Conservation (phyloP, 805 yeast genomes). For the Yamadazyma sp. region DNA sequence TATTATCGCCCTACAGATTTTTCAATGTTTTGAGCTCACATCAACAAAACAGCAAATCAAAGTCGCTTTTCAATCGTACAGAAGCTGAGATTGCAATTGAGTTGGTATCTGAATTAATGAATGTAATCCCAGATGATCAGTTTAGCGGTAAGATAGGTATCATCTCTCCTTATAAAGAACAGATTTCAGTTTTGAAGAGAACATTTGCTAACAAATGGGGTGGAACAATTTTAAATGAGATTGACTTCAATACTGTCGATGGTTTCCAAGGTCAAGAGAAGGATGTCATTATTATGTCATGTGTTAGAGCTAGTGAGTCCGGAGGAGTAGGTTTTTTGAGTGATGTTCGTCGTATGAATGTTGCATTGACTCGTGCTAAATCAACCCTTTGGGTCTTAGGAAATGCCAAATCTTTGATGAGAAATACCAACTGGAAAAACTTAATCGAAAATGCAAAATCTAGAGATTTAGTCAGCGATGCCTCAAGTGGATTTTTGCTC, state of each 20-base stretch:
- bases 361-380: constrained; percentile 91
- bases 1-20: constrained; percentile 74
- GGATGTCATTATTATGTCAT: constrained; percentile 87
- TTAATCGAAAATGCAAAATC: constrained; percentile 62
- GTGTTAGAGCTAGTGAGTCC: constrained; percentile 82
- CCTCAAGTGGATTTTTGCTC: constrained; percentile 34
- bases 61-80: constrained; percentile 64
- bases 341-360: constrained; percentile 94
- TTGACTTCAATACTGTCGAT: constrained; percentile 93
- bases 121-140: constrained; percentile 44
- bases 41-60: constrained; percentile 57
- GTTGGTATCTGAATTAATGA: constrained; percentile 51
- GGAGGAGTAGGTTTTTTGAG: constrained; percentile 80
- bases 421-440: constrained; percentile 71
- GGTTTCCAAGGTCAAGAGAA: constrained; percentile 93
- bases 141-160: constrained; percentile 80
- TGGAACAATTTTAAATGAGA: constrained; percentile 52
- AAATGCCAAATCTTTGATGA: constrained; percentile 58
- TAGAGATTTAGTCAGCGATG: constrained; percentile 36
- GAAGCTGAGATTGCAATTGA: constrained; percentile 78
- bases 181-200: constrained; percentile 56
- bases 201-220: constrained; percentile 64
- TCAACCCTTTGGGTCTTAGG: constrained; percentile 93
- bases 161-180: constrained; percentile 94
- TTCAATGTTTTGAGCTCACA: constrained; percentile 67